Conservation (phyloP, 208 protist species). For the Phytomonas francai region DNA sequence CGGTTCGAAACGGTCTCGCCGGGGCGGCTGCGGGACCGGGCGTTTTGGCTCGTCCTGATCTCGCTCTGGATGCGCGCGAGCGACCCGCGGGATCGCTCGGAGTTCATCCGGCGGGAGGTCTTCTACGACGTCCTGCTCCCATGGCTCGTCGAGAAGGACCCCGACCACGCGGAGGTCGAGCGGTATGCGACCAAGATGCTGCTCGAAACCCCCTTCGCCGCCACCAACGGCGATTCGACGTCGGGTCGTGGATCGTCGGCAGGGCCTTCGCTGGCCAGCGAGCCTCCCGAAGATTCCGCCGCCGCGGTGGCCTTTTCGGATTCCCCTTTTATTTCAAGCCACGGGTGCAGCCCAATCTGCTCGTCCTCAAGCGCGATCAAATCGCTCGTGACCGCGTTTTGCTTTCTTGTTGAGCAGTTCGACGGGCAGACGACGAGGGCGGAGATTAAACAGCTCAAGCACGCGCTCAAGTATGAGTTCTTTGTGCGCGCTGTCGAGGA, state of each 20-base stretch:
- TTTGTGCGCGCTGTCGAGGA: conserved; percentile 54
- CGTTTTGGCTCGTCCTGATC: conserved; percentile 69
- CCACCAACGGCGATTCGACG: neutral
- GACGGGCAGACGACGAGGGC: conserved; percentile 8
- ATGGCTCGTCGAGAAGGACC: conserved; percentile 52
- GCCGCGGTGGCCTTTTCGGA: conserved; percentile 13
- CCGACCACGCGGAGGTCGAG: conserved; percentile 2
- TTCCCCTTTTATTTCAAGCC: conserved; percentile 17
- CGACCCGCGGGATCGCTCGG: conserved; percentile 43
- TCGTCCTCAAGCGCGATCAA: conserved; percentile 49
- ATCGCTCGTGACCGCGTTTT: conserved; percentile 33
- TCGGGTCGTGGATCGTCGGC: too few relatives aligned
- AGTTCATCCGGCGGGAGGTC: conserved; percentile 74
- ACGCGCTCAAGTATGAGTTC: conserved; percentile 67
- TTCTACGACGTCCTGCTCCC: conserved; percentile 81
- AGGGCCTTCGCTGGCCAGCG: neutral
- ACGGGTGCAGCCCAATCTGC: conserved; percentile 24
- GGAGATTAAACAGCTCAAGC: conserved; percentile 55
- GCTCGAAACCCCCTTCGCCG: conserved; percentile 8
- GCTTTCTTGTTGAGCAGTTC: conserved; percentile 46
- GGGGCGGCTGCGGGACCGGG: conserved; percentile 26
- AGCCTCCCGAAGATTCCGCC: conserved; percentile 2
- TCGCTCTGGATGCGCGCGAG: conserved; percentile 65
- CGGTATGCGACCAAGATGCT: conserved; percentile 39
- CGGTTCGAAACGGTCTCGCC: conserved; percentile 28